Evolutionary conservation across 140 eudicot genomes (phyloP), one percentile per base, ranked within the genome.

Genomic region (Eryngium alpinum): DNA sequence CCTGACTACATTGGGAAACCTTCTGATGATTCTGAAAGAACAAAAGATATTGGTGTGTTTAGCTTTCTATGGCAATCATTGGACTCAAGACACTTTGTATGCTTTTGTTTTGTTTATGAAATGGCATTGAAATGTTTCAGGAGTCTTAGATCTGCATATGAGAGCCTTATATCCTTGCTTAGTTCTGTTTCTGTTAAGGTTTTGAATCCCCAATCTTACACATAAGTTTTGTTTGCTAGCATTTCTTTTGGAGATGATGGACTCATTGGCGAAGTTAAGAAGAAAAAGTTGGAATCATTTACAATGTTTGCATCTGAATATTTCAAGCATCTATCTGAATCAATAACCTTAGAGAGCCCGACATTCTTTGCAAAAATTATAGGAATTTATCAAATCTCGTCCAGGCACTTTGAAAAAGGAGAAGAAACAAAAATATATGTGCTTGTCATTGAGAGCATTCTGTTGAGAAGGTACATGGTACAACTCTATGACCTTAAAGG

Each of bases 401-500:
- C 93, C 34, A 96, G 90, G 87, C 90, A 91, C 69, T 78, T 93
- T 76, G 93, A 91, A 90, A 97, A 97, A 52, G 99, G 99, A 83
- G 93, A 85, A 78, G 98, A 96, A 86, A 79, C 87, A 10, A 96
- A 96, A 88, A 93, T 96, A 96, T 98, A 96, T 80, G 89, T 96
- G 75, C 86, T 96, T 84, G 92, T 96, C 52, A 96, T 96, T 98
- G 99, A 96, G 87, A 96, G 93, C 85, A 96, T 96, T 84, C 85
- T 96, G 81, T 96, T 85, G 38, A 87, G 92, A 80, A 96, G 99
- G 86, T 93, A 88, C 75, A 79, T 93, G 84, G 77, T 97, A 19
- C 90, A 97, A 50, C 97, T 96, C 71, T 96, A 96, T 88, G 99
- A 96, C 89, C 91, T 96, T 25, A 96, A 96, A 91, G 99, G 99